phyloP scores from a whole-genome alignment of 1,284 basidiomycete genomes.

The Ustilago hordei region DNA sequence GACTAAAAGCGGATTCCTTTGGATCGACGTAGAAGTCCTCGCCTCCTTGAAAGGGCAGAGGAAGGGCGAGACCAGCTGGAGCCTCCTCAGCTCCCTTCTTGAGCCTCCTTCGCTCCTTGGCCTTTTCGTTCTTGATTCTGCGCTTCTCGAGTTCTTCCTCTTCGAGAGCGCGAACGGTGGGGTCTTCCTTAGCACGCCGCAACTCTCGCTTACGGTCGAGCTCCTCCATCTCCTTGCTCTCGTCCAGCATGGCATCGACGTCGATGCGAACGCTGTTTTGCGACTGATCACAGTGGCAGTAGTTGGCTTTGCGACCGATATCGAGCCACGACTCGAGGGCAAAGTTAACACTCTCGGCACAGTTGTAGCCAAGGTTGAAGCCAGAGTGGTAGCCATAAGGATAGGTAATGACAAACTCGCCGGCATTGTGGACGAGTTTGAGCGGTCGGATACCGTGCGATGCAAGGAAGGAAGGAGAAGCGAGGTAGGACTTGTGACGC shows the following conservation, averaged over 20 bases:
- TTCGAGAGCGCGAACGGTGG: slow-evolving; percentile 22
- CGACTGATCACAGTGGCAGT: slow-evolving; percentile 63
- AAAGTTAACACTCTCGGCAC: slow-evolving; percentile 97
- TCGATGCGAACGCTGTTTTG: slow-evolving; percentile 68
- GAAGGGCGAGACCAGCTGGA: slow-evolving; percentile 18
- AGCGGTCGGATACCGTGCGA: slow-evolving; percentile 77
- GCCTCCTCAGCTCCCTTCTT: slow-evolving; percentile 35
- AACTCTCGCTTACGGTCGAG: slow-evolving; percentile 70
- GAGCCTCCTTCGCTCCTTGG: slow-evolving; percentile 40
- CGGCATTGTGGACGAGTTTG: slow-evolving; percentile 80
- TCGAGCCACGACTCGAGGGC: slow-evolving; percentile 95
- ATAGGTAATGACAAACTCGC: slow-evolving; percentile 96
- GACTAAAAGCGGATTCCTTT: slow-evolving; percentile 23
- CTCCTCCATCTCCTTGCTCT: slow-evolving; percentile 61
- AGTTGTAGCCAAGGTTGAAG: slow-evolving; percentile 97
- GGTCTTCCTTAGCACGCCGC: slow-evolving; percentile 71
- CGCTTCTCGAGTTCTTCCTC: slow-evolving; percentile 45
- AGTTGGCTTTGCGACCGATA: slow-evolving; percentile 74
- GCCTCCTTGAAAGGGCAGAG: slow-evolving; percentile 37
- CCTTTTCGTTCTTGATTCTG: slow-evolving; percentile 45
- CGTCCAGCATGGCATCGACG: slow-evolving; percentile 62
- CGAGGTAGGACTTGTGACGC: slow-evolving; percentile 95
- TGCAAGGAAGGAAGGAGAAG: slow-evolving; percentile 85
- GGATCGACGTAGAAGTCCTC: slow-evolving; percentile 43
- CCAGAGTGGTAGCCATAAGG: slow-evolving; percentile 93